Evolutionary conservation across 1,139 yeast genomes (phyloP), one percentile per base, ranked within the genome.

Genomic region (Kurtzmaniella natalensis): DNA sequence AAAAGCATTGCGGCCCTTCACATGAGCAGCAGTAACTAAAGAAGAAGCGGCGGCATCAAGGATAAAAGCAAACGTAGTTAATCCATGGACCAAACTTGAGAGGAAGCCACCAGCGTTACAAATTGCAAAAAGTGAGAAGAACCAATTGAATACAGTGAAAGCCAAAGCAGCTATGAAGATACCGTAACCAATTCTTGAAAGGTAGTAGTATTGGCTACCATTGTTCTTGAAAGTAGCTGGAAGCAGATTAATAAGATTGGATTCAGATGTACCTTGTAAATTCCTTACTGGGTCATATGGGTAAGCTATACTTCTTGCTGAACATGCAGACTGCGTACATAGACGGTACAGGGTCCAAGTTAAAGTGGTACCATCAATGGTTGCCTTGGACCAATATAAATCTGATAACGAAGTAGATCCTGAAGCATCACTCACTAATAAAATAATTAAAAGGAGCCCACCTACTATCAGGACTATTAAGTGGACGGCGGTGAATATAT

Each of bases 331-430:
- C 35, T 59, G 20, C 20, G 70, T 78, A 61, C 95, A 86, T 40
- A 66, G 51, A 33, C 72, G 69, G 58, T 83, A 85, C 46, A 70
- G 65, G n/a, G 87, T 81, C 94, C 94, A 85, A 55, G 86, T 68
- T 3, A 80, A 66, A 22, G 57, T 48, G 17, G 81, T 77, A 34
- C 53, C 53, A 1, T 75, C 57, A 33, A 89, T 82, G 52, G 81
- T 81, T 33, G 81, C 89, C 53, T 72, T 64, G 30, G 83, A 52
- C 88, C 88, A 81, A 61, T 78, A 83, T 47, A 82, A 81, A 33
- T 59, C 61, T 57, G 78, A 64, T 50, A 83, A 70, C 24, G 92
- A 89, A 10, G 20, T 11, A 17, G 29, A 10, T 7, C 17, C 18
- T 7, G 20, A 7, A 5, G 26, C 26, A 23, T 23, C 26, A 23